These are phyloP conservation scores for Trifolium repens DNA, from an alignment of 306 rosid species.

Conservation along the genomic window DNA sequence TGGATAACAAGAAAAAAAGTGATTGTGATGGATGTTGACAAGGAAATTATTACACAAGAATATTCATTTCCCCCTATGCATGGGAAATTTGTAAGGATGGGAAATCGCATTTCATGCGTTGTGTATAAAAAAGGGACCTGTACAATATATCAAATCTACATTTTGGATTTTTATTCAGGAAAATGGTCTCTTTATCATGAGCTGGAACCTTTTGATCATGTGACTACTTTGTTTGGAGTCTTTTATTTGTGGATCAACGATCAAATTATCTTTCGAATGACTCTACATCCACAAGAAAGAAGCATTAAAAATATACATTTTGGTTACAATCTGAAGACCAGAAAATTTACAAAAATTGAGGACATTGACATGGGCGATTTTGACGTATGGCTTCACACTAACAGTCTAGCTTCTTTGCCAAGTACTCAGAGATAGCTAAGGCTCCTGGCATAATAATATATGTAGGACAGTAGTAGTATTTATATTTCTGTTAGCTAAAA, in stretches of 20 bases:
- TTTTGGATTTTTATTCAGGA: not conserved
- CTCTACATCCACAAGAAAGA: no score
- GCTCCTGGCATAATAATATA: not conserved
- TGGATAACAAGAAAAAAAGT: not conserved
- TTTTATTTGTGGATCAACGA: conserved; percentile 1
- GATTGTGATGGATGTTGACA: not conserved
- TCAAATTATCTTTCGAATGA: not conserved
- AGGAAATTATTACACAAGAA: not conserved
- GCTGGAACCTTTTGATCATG: not conserved
- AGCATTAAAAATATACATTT: not conserved
- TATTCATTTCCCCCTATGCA: not conserved
- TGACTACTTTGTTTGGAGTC: no score
- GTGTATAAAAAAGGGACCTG: not conserved
- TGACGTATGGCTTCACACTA: not conserved
- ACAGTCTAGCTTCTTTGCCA: not conserved
- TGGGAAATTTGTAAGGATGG: not conserved
- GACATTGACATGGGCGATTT: not conserved
- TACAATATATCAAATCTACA: not conserved
- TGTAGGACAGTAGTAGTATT: no score
- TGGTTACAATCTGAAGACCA: not conserved
- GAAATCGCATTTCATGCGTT: not conserved
- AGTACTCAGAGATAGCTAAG: not conserved
- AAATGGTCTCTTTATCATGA: not conserved
- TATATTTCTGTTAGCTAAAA: no score
- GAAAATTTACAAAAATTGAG: not conserved